Evolutionary conservation across 306 rosid genomes (phyloP), one percentile per base, ranked within the genome.

Genomic region (Dicorynia guianensis): DNA sequence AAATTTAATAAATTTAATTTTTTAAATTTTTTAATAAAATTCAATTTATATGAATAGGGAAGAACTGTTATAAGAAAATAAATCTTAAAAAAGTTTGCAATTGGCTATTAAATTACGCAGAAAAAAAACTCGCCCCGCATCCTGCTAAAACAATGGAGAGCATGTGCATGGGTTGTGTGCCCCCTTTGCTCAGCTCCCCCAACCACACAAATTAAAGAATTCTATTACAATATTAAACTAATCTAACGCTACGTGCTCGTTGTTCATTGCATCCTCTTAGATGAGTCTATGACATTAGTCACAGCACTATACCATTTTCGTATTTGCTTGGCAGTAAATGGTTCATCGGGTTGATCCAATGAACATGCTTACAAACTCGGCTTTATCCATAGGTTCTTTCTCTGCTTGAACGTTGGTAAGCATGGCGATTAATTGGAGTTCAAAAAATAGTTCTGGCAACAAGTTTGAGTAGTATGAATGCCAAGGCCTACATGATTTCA

Each of bases 401-500:
- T 40, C n/a, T n/a, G 30, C 40, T 5, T 3, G 36, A 52, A 64
- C 6, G 56, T 15, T 19, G 14, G 30, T 18, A 11, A 18, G 33
- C 19, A 47, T 30, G 53, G 44, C 39, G 39, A 53, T n/a, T 25
- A 43, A 60, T 42, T 35, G 0, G 34, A 43, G 72, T 60, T 74
- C 76, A 61, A 8, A 48, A 40, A 67, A 12, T 18, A 5, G 4
- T 50, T 74, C 62, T 40, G 52, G 71, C 63, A 54, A 70, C 76
- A 58, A 50, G 57, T 49, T 69, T 57, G 46, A 9, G 74, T 60
- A 56, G 59, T 46, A 74, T 54, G 63, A 61, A 78, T 54, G 75
- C 42, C 71, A 60, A 11, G 63, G 82, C 67, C 44, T 58, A 70
- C 84, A 75, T 54, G 69, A 79, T 54, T 55, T 67, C 78, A 72